Evolutionary conservation across 441 rosid genomes (phyloP), one percentile per base, ranked within the genome.

Genomic region (Adansonia gregorii): DNA sequence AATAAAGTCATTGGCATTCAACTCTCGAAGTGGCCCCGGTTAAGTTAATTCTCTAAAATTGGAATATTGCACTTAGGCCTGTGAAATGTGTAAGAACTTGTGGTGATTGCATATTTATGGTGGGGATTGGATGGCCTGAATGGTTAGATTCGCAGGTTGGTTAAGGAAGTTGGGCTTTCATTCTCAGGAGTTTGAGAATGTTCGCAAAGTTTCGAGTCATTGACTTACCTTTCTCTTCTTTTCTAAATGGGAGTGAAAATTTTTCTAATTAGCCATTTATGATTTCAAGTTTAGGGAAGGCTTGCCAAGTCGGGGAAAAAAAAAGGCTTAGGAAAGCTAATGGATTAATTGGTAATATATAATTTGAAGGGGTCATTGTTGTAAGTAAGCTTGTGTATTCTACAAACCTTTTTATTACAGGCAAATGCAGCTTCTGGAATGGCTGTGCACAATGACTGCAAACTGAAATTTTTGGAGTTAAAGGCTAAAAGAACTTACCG

Each of bases 391-490:
- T 71, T 70, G 51, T 49, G 12, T 27, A 69, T 24, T n/a, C 60
- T 14, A 14, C 3, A 52, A 67, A 27, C 43, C 43, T 27, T 51
- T 41, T 4, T 60, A 2, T 78, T 19, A 19, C 70, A 82, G 83
- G 76, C 73, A 51, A 84, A 79, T n/a, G 77, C 87, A 48, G 75
- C 80, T 17, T 80, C 82, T 31, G 85, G 87, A 20, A 79, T 82
- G 78, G 82, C 78, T 14, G 85, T 84, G 49, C 78, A 78, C 14
- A 83, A 82, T 43, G 80, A 82, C 76, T 77, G 83, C 82, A 84
- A 82, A 77, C 74, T n/a, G 49, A 78, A 79, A 12, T 84, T 71
- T 48, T 27, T 78, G 9, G 87, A 84, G 67, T 75, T 82, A 59
- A 79, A 84, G 81, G 78, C 84, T 66, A 82, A 78, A 78, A 80